Base-by-base conservation (phyloP, 2,329 filamentous ascomycete species). In the Phialophora macrospora region DNA sequence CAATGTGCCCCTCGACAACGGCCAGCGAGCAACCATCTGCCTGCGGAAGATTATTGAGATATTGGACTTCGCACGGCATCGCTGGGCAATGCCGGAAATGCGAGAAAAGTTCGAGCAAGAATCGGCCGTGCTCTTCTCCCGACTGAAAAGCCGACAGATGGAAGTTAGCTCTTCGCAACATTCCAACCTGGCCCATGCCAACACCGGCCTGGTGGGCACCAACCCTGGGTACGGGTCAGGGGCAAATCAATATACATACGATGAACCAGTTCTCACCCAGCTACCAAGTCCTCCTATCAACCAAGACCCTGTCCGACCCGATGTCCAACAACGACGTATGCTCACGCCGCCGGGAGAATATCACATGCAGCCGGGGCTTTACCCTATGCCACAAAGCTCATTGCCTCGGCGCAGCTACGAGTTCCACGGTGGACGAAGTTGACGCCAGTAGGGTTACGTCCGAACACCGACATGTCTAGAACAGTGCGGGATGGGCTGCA, bases 391-490 rank as follows among this genome's bases (percentile, higher is more conserved):
- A 14, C 63, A 56, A 32, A 67, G 67, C 5, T 67, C 70, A 26
- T 32, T 72, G 34, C 69, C 68, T 41, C 67, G 70, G 22, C 67
- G 70, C 22, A 72, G 65, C 60, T 72, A 72, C 54, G 65, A 72
- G 30, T 72, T 72, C 41, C 68, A 58, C 30, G 70, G 70, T 11
- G 61, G 63, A 5, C 58, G 51, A 28, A 62, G 46, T 26, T 63
- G 55, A 66, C 22, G 30, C 34, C 44, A 38, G 44, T 22, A 46
- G 4, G 30, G 20, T 7, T 20, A n/a, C n/a, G 17, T n/a, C 28
- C n/a, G 28, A 24, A 20, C 22, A 55, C 7, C 26, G 12, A 34
- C 5, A 8, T 24, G 20, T 20, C 14, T 30, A 22, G 20, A 60
- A 28, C 24, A 62, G 30, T 62, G 51, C 32, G 59, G 59, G 24